These are phyloP conservation scores for Aspergillus olivimuriae DNA, from an alignment of 495 filamentous ascomycete species.

Conservation along the genomic window DNA sequence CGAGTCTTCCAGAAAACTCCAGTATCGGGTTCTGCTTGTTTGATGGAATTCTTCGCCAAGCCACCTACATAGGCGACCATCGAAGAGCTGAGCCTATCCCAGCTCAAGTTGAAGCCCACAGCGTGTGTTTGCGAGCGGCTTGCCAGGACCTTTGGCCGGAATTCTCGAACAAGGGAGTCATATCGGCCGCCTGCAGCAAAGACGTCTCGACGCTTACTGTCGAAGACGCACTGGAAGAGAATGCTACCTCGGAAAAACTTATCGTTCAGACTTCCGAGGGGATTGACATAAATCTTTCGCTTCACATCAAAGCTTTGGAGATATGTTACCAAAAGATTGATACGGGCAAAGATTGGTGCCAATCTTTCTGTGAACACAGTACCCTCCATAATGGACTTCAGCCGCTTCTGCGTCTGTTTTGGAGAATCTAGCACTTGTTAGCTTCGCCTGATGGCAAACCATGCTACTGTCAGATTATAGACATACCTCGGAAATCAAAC, in stretches of 20 bases:
- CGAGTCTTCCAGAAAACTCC: constrained; percentile 55
- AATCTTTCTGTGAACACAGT: constrained; percentile 59
- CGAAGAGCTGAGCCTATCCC: constrained; percentile 66
- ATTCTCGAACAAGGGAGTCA: constrained; percentile 67
- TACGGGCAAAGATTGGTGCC: constrained; percentile 68
- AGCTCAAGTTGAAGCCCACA: constrained; percentile 88
- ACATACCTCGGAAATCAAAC: constrained; percentile 81
- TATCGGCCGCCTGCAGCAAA: constrained; percentile 94
- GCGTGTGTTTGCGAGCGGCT: constrained; percentile 52
- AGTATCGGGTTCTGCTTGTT: constrained; percentile 47
- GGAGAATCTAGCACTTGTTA: constrained; percentile 49
- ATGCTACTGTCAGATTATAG: background rate
- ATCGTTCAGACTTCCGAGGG: constrained; percentile 84
- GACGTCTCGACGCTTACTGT: constrained; percentile 75
- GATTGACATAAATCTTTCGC: constrained; percentile 76
- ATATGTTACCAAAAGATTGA: constrained; percentile 69
- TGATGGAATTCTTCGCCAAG: constrained; percentile 55
- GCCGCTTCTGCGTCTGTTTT: constrained; percentile 62
- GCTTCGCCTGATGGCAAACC: constrained; percentile 5
- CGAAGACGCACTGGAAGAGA: constrained; percentile 86
- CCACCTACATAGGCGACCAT: constrained; percentile 61
- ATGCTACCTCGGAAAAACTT: constrained; percentile 86
- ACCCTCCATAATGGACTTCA: constrained; percentile 69
- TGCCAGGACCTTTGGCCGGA: constrained; percentile 33
- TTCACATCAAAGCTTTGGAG: constrained; percentile 66